A percentile compares a stretch with the other conserved stretches of the same genome.
Conservation (phyloP, 345 rosid species). For the Corymbia maculata region DNA sequence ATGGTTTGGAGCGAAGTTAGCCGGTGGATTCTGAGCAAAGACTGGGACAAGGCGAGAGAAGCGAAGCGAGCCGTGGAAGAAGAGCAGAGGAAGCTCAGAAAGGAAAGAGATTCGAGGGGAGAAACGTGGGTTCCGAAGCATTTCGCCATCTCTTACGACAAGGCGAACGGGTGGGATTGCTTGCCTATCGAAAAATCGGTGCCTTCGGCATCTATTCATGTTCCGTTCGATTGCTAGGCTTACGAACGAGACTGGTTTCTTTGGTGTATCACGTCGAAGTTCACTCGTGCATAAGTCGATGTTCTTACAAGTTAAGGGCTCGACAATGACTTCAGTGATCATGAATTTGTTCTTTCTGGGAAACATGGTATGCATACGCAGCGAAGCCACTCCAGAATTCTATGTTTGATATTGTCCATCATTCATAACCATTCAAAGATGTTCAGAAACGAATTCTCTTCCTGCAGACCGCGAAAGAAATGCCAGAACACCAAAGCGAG, state of each 20-base stretch:
- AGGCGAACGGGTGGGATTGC: constrained; percentile 55
- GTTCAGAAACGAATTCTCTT: not conserved
- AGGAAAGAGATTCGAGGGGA: constrained; percentile 32
- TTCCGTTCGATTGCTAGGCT: constrained; percentile 7
- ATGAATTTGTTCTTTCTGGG: not conserved
- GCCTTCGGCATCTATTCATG: constrained; percentile 56
- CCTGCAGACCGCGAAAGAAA: not conserved
- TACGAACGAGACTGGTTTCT: not conserved
- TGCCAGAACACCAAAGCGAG: not conserved
- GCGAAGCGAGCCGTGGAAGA: constrained; percentile 61
- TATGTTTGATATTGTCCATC: not conserved
- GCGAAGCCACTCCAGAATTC: not conserved
- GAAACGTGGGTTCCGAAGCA: constrained; percentile 61
- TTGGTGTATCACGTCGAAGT: not conserved
- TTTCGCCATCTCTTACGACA: constrained; percentile 28
- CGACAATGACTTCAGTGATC: not conserved
- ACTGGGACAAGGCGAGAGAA: constrained; percentile 71
- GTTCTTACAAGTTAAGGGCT: not conserved
- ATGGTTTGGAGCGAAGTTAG: constrained; percentile 67
- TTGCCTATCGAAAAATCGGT: constrained; percentile 37
- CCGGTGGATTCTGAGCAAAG: constrained; percentile 37
- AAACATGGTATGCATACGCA: not conserved
- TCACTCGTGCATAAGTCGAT: not conserved
- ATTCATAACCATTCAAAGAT: not conserved
- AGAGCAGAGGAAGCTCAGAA: constrained; percentile 41